A percentile compares a stretch with the other conserved stretches of the same genome.
Conservation (phyloP, 2,329 filamentous ascomycete species). For the Trichoderma citrinoviride region DNA sequence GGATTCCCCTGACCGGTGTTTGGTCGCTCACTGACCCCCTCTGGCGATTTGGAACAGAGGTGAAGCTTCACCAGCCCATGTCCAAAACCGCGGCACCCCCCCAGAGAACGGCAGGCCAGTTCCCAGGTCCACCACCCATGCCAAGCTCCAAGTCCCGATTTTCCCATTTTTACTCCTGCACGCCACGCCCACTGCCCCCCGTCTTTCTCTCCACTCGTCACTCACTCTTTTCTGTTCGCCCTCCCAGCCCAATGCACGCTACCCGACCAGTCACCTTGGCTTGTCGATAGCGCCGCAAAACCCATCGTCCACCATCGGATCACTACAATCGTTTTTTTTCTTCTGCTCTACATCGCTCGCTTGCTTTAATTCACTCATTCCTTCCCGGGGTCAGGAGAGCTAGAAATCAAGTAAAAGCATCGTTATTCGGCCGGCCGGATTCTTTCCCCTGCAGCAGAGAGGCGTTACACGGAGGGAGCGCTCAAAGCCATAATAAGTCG, state of each 20-base stretch:
- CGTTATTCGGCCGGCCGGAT: constrained; percentile 22
- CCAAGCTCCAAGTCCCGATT: constrained; percentile 20
- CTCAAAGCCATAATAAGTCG: neutral
- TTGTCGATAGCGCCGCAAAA: constrained; percentile 22
- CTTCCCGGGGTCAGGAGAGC: constrained; percentile 1
- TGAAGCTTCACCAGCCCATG: constrained; percentile 20
- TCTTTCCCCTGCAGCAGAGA: constrained; percentile 7
- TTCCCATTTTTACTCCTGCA: constrained; percentile 22
- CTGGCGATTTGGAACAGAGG: constrained; percentile 12
- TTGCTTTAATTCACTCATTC: constrained; percentile 18
- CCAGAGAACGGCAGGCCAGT: constrained; percentile 19
- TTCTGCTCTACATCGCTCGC: constrained; percentile 14
- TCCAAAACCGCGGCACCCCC: constrained; percentile 18
- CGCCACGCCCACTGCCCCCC: constrained; percentile 19
- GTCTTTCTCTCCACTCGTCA: constrained; percentile 19
- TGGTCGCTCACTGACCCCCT: constrained; percentile 17
- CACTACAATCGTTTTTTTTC: constrained; percentile 5
- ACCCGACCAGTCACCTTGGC: constrained; percentile 23
- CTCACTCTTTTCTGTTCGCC: constrained; percentile 17
- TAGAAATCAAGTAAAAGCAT: constrained; percentile 6
- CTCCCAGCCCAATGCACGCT: constrained; percentile 21
- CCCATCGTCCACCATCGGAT: constrained; percentile 9
- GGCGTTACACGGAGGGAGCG: constrained; percentile 11
- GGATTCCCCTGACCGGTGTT: constrained; percentile 11
- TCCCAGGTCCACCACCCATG: constrained; percentile 18